phyloP scores from a whole-genome alignment of 2,329 filamentous ascomycete genomes.

The Xylaria sp. region DNA sequence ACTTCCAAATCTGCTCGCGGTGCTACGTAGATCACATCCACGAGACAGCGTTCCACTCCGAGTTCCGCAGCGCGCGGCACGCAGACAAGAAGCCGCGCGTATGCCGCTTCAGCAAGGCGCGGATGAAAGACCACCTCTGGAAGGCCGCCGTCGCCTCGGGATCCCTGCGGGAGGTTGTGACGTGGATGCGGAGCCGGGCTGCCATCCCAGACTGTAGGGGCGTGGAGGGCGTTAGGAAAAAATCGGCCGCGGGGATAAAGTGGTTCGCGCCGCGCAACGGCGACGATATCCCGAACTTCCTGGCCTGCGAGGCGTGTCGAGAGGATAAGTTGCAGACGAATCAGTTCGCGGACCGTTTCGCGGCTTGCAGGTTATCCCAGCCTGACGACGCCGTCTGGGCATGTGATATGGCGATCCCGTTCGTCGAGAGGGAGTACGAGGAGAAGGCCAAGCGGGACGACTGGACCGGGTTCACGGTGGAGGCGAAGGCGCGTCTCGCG shows the following conservation, averaged over 20 bases:
- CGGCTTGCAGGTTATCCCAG: slow-evolving; percentile 23
- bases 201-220: slow-evolving; percentile 41
- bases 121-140: slow-evolving; percentile 51
- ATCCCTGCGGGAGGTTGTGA: slow-evolving; percentile 42
- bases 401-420: slow-evolving; percentile 51
- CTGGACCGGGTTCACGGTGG: slow-evolving; percentile 51
- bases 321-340: slow-evolving; percentile 38
- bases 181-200: slow-evolving; percentile 46
- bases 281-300: slow-evolving; percentile 36
- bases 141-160: slow-evolving; percentile 46
- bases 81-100: slow-evolving; percentile 43
- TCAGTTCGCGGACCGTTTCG: slow-evolving; percentile 33
- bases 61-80: slow-evolving; percentile 45
- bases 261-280: slow-evolving; percentile 38
- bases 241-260: slow-evolving; percentile 14
- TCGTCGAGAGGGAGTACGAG: slow-evolving; percentile 48
- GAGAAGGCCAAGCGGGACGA: slow-evolving; percentile 40
- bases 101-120: slow-evolving; percentile 49
- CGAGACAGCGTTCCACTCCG: slow-evolving; percentile 43
- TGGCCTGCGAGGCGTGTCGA: slow-evolving; percentile 42
- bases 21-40: slow-evolving; percentile 55
- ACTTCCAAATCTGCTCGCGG: slow-evolving; percentile 54
- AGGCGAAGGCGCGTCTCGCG: slow-evolving; percentile 46
- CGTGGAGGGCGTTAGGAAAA: slow-evolving; percentile 35
- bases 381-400: slow-evolving; percentile 36